Evolutionary conservation across 768 basidiomycete species (phyloP).

Genomic region (Pleurotus eryngii): DNA sequence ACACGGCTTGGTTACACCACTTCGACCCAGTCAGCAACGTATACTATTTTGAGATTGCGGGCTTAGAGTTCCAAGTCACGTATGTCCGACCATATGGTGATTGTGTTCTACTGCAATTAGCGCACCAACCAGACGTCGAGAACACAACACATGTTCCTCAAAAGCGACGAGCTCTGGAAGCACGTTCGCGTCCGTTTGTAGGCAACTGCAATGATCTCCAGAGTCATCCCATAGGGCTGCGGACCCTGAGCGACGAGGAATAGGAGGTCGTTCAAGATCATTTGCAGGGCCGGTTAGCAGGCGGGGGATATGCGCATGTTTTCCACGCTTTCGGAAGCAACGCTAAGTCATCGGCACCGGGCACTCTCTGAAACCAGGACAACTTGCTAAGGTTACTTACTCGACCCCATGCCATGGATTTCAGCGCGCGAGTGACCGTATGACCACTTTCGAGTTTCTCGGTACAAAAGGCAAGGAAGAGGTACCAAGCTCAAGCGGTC

Average conservation of each 20-base stretch:
- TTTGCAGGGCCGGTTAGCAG: constrained; percentile 2
- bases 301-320: background rate
- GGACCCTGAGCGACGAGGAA: background rate
- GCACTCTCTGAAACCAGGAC: too few species aligned
- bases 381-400: too few species aligned
- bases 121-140: constrained; percentile 6
- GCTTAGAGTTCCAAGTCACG: background rate
- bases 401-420: too few species aligned
- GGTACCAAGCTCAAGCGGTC: too few species aligned
- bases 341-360: too few species aligned
- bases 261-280: background rate
- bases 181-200: constrained; percentile 2
- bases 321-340: background rate
- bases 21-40: background rate
- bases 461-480: too few species aligned
- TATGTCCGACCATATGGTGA: constrained; percentile 7
- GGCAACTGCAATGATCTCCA: background rate
- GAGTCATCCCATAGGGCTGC: background rate
- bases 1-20: background rate
- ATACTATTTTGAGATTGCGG: constrained; percentile 1
- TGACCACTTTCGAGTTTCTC: too few species aligned
- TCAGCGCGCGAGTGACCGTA: too few species aligned
- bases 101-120: constrained; percentile 1
- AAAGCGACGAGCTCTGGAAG: background rate
- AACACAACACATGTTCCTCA: constrained; percentile 2